These are phyloP conservation scores for Stemphylium lycopersici DNA, from an alignment of 2,329 filamentous ascomycete genomes.

Conservation along the genomic window DNA sequence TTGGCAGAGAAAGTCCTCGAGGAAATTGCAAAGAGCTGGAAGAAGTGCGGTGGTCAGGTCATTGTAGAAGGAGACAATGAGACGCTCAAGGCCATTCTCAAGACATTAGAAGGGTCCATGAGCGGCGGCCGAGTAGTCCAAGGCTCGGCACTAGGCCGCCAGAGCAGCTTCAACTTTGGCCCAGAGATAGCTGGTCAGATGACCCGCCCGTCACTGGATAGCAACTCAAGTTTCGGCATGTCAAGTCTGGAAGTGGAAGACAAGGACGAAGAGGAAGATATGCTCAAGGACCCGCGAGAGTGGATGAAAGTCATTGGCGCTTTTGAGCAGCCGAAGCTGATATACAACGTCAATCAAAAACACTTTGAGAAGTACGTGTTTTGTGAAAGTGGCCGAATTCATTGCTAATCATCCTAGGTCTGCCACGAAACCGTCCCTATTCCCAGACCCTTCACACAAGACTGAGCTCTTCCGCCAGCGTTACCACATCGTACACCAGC, in stretches of 20 bases:
- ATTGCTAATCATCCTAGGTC: slow-evolving; percentile 42
- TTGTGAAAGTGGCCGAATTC: too few relatives aligned
- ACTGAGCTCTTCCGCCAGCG: slow-evolving; percentile 86
- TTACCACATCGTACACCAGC: slow-evolving; percentile 90
- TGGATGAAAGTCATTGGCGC: slow-evolving; percentile 87
- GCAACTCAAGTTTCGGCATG: slow-evolving; percentile 68
- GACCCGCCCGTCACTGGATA: slow-evolving; percentile 55
- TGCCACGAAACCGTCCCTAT: slow-evolving; percentile 50
- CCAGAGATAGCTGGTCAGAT: slow-evolving; percentile 34
- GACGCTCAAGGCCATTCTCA: slow-evolving; percentile 78
- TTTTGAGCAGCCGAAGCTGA: slow-evolving; percentile 80
- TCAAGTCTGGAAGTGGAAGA: slow-evolving; percentile 59
- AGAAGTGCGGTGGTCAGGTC: slow-evolving; percentile 83
- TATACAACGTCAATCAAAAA: slow-evolving; percentile 81
- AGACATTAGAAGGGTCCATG: slow-evolving; percentile 86
- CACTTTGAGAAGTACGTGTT: slow-evolving; percentile 77
- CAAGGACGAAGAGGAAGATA: slow-evolving; percentile 63
- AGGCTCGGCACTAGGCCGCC: slow-evolving; percentile 62
- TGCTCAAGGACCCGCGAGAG: slow-evolving; percentile 70
- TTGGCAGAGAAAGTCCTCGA: slow-evolving; percentile 91
- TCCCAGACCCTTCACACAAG: slow-evolving; percentile 81
- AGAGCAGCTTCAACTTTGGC: slow-evolving; percentile 70
- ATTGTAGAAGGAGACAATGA: slow-evolving; percentile 83
- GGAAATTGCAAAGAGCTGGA: slow-evolving; percentile 90
- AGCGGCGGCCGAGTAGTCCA: slow-evolving; percentile 74